These are phyloP conservation scores for Leccinum subgranulosum DNA, from an alignment of 768 basidiomycete species.

Conservation along the genomic window DNA sequence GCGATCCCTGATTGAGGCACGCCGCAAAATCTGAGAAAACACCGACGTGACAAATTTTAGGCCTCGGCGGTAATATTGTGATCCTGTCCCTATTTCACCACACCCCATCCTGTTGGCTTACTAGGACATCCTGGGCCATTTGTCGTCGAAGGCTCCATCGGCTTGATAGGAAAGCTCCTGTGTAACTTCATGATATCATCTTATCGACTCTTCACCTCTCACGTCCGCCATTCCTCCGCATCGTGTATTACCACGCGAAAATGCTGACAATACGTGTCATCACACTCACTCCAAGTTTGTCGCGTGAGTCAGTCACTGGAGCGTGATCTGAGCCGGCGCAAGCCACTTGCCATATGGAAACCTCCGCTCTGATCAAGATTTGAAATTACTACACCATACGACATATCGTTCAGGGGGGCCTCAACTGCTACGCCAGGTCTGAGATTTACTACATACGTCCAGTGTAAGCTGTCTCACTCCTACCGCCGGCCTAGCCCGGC, in stretches of 20 bases:
- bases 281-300: not conserved
- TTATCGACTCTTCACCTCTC: not conserved
- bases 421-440: not conserved
- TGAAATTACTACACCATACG: slow-evolving; percentile 7
- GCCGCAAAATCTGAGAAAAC: slow-evolving; percentile 3
- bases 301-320: not conserved
- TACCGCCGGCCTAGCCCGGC: not conserved
- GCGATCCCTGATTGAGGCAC: slow-evolving; percentile 1
- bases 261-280: not conserved
- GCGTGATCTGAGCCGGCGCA: slow-evolving; percentile 2
- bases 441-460: not conserved
- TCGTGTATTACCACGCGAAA: not conserved
- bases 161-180: not conserved
- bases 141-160: not conserved
- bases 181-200: not conserved
- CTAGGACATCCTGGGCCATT: not conserved
- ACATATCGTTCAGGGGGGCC: not conserved
- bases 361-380: not conserved
- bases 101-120: not conserved
- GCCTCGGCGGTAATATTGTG: not conserved
- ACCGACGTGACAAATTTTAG: not conserved
- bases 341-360: not conserved
- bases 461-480: not conserved
- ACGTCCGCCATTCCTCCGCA: not conserved
- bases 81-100: not conserved